Conservation (phyloP, 164 flowering plant species). For the Berberis thunbergii region DNA sequence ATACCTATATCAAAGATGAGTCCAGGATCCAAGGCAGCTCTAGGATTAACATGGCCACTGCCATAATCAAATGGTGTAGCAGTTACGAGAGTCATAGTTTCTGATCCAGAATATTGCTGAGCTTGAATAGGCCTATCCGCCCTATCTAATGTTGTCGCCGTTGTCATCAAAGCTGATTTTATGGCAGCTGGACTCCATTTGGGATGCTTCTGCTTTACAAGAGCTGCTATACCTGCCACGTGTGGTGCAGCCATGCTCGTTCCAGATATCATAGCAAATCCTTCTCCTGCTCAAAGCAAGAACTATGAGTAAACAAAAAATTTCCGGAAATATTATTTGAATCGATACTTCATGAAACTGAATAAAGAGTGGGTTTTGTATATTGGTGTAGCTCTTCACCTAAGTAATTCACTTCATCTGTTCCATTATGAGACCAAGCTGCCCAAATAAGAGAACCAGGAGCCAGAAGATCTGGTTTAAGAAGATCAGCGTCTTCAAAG, state of each 20-base stretch:
- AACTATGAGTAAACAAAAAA: background rate
- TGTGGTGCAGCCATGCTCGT: constrained; percentile 99
- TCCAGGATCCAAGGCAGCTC: constrained; percentile 93
- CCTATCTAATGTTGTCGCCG: constrained; percentile 63
- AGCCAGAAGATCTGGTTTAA: constrained; percentile 96
- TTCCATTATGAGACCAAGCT: constrained; percentile 96
- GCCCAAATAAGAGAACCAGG: constrained; percentile 99
- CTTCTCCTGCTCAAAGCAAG: constrained; percentile 60
- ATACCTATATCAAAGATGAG: constrained; percentile 89
- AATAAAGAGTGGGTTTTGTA: background rate
- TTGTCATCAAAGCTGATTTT: constrained; percentile 95
- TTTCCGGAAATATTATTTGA: background rate
- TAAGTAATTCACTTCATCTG: constrained; percentile 74
- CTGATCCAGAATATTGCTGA: constrained; percentile 74
- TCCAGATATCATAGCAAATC: constrained; percentile 93
- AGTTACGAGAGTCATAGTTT: constrained; percentile 46
- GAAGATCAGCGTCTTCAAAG: constrained; percentile 91
- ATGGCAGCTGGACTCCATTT: constrained; percentile 93
- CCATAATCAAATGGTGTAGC: constrained; percentile 98
- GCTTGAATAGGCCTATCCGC: constrained; percentile 82
- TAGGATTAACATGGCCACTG: constrained; percentile 88
- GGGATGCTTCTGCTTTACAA: constrained; percentile 89
- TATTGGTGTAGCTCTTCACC: constrained; percentile 33
- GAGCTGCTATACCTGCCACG: constrained; percentile 95
- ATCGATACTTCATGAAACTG: background rate